Evolutionary conservation across 176 grass and related monocot species (phyloP).

Genomic region (Pharus latifolius): DNA sequence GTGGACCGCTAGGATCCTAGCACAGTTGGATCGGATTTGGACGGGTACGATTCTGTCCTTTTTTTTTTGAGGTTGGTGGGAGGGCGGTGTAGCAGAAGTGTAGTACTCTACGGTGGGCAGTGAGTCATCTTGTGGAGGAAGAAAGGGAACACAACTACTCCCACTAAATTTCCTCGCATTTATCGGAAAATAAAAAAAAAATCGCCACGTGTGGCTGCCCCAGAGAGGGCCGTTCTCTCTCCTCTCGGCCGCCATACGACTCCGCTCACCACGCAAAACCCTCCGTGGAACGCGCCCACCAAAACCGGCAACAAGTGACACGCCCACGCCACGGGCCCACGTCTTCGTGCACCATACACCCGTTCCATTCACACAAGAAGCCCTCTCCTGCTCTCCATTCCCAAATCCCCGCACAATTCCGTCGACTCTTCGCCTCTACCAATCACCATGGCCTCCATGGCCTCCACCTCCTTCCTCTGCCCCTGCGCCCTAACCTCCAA

Average conservation of each 20-base stretch:
- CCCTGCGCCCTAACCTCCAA: conserved; percentile 24
- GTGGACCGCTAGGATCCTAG: not conserved
- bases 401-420: conserved; percentile 12
- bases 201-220: conserved; percentile 4
- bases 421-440: not conserved
- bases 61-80: not conserved
- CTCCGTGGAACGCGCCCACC: not conserved
- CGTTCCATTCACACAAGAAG: conserved; percentile 2
- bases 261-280: not conserved
- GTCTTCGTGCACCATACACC: not conserved
- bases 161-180: not conserved
- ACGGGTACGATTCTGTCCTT: conserved; percentile 1
- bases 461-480: conserved; percentile 40
- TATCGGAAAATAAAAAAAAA: too few species aligned
- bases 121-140: too few species aligned
- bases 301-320: not conserved
- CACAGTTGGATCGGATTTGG: conserved; percentile 17
- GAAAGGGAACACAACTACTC: not conserved
- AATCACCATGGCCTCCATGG: conserved; percentile 33
- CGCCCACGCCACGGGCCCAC: not conserved
- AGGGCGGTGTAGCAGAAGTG: too few species aligned
- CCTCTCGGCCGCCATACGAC: conserved; percentile 38
- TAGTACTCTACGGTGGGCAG: too few species aligned
- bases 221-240: conserved; percentile 19
- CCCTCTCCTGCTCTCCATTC: not conserved